Conservation (phyloP, 371 early-diverging fungal genomes). For the Syncephalastrum sp. region DNA sequence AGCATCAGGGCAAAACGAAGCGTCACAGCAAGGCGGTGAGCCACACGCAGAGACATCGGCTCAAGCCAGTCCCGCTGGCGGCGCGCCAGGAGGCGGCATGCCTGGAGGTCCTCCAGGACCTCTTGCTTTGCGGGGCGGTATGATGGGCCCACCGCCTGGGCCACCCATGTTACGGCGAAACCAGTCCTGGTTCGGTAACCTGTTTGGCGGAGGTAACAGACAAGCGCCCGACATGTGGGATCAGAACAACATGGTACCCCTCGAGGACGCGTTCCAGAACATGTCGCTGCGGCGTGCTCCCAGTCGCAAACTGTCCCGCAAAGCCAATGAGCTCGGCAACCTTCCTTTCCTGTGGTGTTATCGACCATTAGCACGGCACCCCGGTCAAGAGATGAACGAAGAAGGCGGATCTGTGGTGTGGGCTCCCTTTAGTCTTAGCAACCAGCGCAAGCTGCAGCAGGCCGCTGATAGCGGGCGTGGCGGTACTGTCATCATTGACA, state of each 20-base stretch:
- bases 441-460: conserved; percentile 19
- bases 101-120: too few relatives aligned
- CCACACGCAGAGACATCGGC: too few relatives aligned
- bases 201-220: conserved; percentile 8
- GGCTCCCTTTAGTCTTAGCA: conserved; percentile 19
- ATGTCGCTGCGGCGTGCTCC: conserved; percentile 6
- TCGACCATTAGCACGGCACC: conserved; percentile 11
- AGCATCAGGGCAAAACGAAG: not conserved
- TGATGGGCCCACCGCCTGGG: conserved; percentile 6
- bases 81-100: too few relatives aligned
- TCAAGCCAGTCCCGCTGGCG: too few relatives aligned
- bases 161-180: conserved; percentile 1
- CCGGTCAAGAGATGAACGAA: conserved; percentile 1
- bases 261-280: conserved; percentile 14
- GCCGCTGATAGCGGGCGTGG: conserved; percentile 2
- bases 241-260: conserved; percentile 9
- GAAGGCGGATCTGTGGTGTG: conserved; percentile 12
- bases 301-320: conserved; percentile 12
- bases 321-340: conserved; percentile 13
- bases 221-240: conserved; percentile 10
- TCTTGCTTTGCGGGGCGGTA: not conserved
- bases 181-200: conserved; percentile 14
- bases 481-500: conserved; percentile 13
- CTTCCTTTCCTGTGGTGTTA: conserved; percentile 20
- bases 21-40: too few relatives aligned